Conservation (phyloP, 2,329 filamentous ascomycete species). For the Cytospora mali region DNA sequence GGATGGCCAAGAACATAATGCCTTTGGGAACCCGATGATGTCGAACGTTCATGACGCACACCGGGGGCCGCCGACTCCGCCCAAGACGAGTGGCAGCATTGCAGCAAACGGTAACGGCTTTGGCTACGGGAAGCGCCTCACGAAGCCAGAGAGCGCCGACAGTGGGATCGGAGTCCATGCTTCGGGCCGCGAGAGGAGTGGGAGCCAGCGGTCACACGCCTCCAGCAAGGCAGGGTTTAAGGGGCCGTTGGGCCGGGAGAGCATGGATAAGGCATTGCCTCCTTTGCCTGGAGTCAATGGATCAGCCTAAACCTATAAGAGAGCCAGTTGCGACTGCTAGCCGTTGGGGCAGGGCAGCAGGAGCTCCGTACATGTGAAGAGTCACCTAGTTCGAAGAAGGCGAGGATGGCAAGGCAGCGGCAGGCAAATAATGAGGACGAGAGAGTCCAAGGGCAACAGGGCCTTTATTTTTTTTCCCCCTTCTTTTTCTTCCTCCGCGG, state of each 20-base stretch:
- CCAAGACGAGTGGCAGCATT: slow-evolving; percentile 38
- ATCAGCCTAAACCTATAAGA: slow-evolving; percentile 16
- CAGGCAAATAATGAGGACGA: slow-evolving; percentile 23
- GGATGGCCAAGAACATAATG: slow-evolving; percentile 37
- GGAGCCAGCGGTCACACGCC: slow-evolving; percentile 34
- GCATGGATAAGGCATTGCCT: slow-evolving; percentile 63
- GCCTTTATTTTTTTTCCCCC: too few species aligned
- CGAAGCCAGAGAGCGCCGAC: slow-evolving; percentile 52
- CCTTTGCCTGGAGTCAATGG: slow-evolving; percentile 49
- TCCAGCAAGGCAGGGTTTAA: slow-evolving; percentile 33
- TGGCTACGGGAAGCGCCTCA: slow-evolving; percentile 26
- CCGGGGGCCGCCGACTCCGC: slow-evolving; percentile 49
- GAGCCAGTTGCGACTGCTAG: background rate
- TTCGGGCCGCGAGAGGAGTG: slow-evolving; percentile 32
- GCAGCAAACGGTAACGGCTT: slow-evolving; percentile 20
- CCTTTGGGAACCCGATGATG: slow-evolving; percentile 40
- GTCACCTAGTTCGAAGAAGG: background rate
- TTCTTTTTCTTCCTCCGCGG: slow-evolving; percentile 1
- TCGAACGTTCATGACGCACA: slow-evolving; percentile 29
- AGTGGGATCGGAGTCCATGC: slow-evolving; percentile 47
- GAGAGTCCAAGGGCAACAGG: slow-evolving; percentile 15
- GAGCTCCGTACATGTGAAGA: background rate
- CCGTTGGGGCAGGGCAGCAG: slow-evolving; percentile 30
- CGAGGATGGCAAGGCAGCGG: slow-evolving; percentile 5
- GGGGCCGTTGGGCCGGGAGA: slow-evolving; percentile 54